Percentiles rank a stretch among this genome's conserved stretches.
phyloP scores from a whole-genome alignment of 148 eudicot species.

The Rheum nobile region DNA sequence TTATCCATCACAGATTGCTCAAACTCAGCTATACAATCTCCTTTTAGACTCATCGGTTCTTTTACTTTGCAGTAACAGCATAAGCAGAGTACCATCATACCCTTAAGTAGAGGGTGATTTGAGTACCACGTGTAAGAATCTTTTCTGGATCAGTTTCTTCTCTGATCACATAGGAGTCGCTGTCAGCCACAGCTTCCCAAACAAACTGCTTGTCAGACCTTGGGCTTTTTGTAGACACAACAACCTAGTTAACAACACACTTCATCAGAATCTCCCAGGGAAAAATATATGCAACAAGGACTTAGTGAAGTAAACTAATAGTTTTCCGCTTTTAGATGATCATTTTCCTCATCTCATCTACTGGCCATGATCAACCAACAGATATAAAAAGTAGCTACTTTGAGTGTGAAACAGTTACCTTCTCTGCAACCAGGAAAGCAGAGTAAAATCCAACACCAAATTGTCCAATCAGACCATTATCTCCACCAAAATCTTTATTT shows the following conservation, averaged over 20 bases:
- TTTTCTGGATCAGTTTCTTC: conserved; percentile 95
- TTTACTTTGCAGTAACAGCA: background rate
- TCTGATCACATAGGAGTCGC: conserved; percentile 67
- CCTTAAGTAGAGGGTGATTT: conserved; percentile 75
- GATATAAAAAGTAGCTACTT: background rate
- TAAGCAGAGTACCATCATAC: conserved; percentile 22
- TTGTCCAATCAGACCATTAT: conserved; percentile 91
- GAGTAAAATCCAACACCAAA: conserved; percentile 99
- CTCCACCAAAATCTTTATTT: conserved; percentile 79
- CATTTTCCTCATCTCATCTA: background rate
- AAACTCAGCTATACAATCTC: background rate
- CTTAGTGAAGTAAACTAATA: background rate
- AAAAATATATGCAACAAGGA: background rate
- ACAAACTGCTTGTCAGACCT: conserved; percentile 82
- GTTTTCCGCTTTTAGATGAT: background rate
- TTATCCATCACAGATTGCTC: background rate
- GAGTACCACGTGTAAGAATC: conserved; percentile 67
- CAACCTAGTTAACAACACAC: conserved; percentile 38
- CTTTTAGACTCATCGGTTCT: background rate
- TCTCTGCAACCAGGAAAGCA: conserved; percentile 93
- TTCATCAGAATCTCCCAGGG: background rate
- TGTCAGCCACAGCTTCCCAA: conserved; percentile 91
- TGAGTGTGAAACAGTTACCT: conserved; percentile 28
- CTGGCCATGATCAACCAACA: background rate
- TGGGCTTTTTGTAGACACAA: conserved; percentile 91